Evolutionary conservation across 257 asterid genomes (phyloP).

Genomic region (Mitragyna speciosa): DNA sequence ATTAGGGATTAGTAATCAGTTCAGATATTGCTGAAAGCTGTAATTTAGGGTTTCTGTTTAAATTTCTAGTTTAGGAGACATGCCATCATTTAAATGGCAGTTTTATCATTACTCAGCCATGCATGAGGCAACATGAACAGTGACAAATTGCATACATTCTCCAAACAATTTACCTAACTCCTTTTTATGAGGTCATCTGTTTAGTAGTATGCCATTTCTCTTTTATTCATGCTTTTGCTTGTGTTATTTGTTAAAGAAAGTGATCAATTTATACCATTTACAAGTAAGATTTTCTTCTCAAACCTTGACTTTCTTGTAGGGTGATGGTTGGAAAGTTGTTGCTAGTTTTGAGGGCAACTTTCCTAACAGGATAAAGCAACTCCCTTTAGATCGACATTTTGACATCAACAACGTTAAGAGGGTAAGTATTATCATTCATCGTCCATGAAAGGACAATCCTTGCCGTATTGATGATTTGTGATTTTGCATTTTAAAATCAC

Average conservation of each 20-base stretch:
- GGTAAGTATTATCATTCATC: constrained; percentile 37
- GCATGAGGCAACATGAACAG: not conserved
- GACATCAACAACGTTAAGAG: constrained; percentile 91
- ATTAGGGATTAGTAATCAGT: not conserved
- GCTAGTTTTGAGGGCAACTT: constrained; percentile 97
- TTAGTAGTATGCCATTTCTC: not conserved
- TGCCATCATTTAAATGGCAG: not conserved
- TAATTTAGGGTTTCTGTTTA: not conserved
- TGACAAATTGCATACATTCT: not conserved
- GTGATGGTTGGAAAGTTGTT: constrained; percentile 98
- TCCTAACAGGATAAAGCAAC: constrained; percentile 90
- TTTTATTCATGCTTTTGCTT: not conserved
- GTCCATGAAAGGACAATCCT: not conserved
- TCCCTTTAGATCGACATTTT: constrained; percentile 92
- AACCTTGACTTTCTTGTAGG: constrained; percentile 43
- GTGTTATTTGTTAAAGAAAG: not conserved
- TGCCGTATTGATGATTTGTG: no score
- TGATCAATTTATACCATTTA: not conserved
- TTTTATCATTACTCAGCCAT: not conserved
- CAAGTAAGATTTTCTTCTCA: not conserved
- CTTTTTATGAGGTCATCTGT: not conserved
- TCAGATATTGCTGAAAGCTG: not conserved
- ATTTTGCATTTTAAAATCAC: no score
- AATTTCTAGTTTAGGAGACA: not conserved
- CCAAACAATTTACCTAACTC: not conserved